Evolutionary conservation across 2,329 filamentous ascomycete genomes (phyloP).

Genomic region (Huntiella bhutanensis): DNA sequence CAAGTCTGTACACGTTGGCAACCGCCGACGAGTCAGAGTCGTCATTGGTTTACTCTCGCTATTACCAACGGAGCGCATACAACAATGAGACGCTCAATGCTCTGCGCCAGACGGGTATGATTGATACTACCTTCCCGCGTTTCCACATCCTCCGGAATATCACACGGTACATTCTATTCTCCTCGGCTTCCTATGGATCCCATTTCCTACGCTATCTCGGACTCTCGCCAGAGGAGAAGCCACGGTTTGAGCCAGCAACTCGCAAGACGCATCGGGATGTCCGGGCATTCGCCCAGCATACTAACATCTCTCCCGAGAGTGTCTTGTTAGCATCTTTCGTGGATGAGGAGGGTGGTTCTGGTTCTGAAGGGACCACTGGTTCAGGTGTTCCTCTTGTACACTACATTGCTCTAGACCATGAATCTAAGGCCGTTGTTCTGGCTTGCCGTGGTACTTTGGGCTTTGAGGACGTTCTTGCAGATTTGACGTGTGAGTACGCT

Average conservation of each 20-base stretch:
- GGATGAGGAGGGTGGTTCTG: slow-evolving; percentile 47
- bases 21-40: slow-evolving; percentile 33
- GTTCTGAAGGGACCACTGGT: slow-evolving; percentile 43
- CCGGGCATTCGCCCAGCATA: slow-evolving; percentile 44
- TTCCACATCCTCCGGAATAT: slow-evolving; percentile 43
- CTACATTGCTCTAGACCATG: slow-evolving; percentile 53
- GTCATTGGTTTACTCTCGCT: slow-evolving; percentile 32
- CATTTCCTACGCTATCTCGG: slow-evolving; percentile 44
- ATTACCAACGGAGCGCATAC: slow-evolving; percentile 29
- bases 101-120: slow-evolving; percentile 31
- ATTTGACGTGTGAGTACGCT: slow-evolving; percentile 58
- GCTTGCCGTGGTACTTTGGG: slow-evolving; percentile 53
- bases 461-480: slow-evolving; percentile 54
- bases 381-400: slow-evolving; percentile 48
- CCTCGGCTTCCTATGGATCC: slow-evolving; percentile 46
- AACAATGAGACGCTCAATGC: slow-evolving; percentile 29
- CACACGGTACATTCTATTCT: slow-evolving; percentile 45
- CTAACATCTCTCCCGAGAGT: slow-evolving; percentile 35
- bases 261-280: slow-evolving; percentile 40
- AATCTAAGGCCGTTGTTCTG: slow-evolving; percentile 53
- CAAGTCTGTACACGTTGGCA: slow-evolving; percentile 41
- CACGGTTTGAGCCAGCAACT: slow-evolving; percentile 19
- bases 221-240: slow-evolving; percentile 31
- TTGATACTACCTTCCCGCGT: slow-evolving; percentile 39
- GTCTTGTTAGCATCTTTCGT: slow-evolving; percentile 52